Evolutionary conservation across 2,329 filamentous ascomycete species (phyloP).

Genomic region (Verticillium alfalfae): DNA sequence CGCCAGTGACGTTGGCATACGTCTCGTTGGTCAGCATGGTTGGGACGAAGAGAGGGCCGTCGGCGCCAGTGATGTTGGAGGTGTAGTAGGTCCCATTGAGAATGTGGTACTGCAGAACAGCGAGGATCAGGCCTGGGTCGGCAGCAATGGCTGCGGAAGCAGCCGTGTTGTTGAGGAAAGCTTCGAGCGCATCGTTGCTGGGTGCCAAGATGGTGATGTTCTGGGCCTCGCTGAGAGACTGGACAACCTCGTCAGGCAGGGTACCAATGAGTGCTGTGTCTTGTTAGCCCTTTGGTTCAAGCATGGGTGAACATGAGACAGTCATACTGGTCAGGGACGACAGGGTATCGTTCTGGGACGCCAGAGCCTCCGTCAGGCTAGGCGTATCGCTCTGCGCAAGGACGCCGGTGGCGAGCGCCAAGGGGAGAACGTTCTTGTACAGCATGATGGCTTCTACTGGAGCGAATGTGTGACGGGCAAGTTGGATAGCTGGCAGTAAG

Average conservation of each 20-base stretch:
- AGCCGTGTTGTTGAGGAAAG: constrained; percentile 17
- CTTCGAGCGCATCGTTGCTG: constrained; percentile 40
- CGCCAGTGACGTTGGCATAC: constrained; percentile 54
- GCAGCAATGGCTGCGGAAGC: constrained; percentile 12
- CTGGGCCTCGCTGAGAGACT: constrained; percentile 3
- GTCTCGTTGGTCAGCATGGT: constrained; percentile 41
- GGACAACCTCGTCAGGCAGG: constrained; percentile 10
- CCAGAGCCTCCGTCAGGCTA: constrained; percentile 16
- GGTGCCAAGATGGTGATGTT: constrained; percentile 56
- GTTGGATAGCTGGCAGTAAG: background rate
- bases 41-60: constrained; percentile 25
- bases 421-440: constrained; percentile 6
- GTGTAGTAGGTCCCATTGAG: constrained; percentile 41
- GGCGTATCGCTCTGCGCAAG: constrained; percentile 10
- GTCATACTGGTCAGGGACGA: constrained; percentile 15
- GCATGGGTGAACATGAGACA: no score
- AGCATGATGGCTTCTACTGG: constrained; percentile 7
- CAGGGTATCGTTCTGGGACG: constrained; percentile 18
- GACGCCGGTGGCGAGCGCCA: constrained; percentile 13
- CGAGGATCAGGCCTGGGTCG: constrained; percentile 17
- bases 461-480: constrained; percentile 13
- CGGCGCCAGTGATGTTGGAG: constrained; percentile 11
- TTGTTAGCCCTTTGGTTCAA: background rate
- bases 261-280: constrained; percentile 13
- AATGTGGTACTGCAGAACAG: constrained; percentile 52